A percentile compares a stretch with the other conserved stretches of the same genome.
Evolutionary conservation across 441 rosid genomes (phyloP).

Genomic region (Arabidopsis hybrid): DNA sequence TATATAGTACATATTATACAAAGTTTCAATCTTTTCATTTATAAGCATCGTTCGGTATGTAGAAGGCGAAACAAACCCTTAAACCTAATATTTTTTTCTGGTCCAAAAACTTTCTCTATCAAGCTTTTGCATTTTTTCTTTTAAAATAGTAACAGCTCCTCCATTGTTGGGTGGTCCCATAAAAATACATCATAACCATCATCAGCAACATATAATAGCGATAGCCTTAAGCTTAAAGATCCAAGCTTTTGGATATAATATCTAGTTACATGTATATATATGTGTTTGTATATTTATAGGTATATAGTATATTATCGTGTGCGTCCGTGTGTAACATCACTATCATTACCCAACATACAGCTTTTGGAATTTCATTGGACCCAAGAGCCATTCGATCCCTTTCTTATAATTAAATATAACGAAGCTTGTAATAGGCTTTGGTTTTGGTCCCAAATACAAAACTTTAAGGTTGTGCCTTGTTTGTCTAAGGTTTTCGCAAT

Average conservation of each 20-base stretch:
- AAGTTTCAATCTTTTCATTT: background rate
- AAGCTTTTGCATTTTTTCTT: constrained; percentile 1
- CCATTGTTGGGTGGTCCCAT: constrained; percentile 50
- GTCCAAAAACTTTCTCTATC: constrained; percentile 8
- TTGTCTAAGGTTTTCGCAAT: constrained; percentile 45
- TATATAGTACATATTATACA: background rate
- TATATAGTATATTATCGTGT: constrained; percentile 39
- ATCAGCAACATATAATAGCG: constrained; percentile 37
- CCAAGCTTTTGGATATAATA: constrained; percentile 40
- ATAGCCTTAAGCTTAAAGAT: constrained; percentile 42
- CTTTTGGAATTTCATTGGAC: constrained; percentile 48
- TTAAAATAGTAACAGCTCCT: constrained; percentile 29
- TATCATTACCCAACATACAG: constrained; percentile 41
- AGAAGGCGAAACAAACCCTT: constrained; percentile 27
- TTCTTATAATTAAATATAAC: constrained; percentile 37
- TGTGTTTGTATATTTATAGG: constrained; percentile 22
- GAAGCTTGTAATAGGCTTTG: constrained; percentile 50
- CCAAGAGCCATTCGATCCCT: constrained; percentile 49
- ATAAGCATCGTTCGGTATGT: constrained; percentile 24
- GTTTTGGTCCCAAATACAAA: constrained; percentile 48
- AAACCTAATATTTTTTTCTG: constrained; percentile 16
- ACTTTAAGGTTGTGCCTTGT: constrained; percentile 57
- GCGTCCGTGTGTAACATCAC: constrained; percentile 48
- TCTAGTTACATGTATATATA: constrained; percentile 37
- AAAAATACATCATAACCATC: constrained; percentile 44